These are phyloP conservation scores for Ogataea ramenticola DNA, from an alignment of 805 yeast species.

Conservation along the genomic window DNA sequence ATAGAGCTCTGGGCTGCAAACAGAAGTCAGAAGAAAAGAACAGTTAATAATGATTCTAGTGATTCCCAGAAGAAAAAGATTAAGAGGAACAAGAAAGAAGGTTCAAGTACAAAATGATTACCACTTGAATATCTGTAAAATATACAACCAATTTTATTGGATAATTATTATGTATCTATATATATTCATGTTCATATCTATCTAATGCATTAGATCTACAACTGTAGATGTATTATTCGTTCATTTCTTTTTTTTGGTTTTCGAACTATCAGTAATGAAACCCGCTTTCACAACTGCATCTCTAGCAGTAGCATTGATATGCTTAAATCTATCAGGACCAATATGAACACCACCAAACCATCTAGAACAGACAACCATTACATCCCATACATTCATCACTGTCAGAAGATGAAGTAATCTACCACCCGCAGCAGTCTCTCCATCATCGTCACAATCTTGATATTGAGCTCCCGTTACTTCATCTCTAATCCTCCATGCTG, in stretches of 20 bases:
- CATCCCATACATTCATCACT: slow-evolving; percentile 72
- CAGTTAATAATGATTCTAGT: background rate
- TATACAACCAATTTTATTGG: too few relatives aligned
- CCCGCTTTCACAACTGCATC: slow-evolving; percentile 71
- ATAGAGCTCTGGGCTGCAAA: slow-evolving; percentile 7
- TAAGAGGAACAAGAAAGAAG: background rate
- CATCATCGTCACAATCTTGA: slow-evolving; percentile 95
- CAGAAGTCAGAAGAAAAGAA: slow-evolving; percentile 1
- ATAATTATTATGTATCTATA: background rate
- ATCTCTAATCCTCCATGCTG: slow-evolving; percentile 74
- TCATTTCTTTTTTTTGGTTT: slow-evolving; percentile 21
- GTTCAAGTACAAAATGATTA: background rate
- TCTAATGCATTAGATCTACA: background rate
- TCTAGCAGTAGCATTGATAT: slow-evolving; percentile 82
- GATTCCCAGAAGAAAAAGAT: background rate
- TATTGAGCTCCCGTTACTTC: slow-evolving; percentile 42
- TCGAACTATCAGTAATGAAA: slow-evolving; percentile 25
- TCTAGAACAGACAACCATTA: slow-evolving; percentile 77
- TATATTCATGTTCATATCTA: background rate
- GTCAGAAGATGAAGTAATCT: slow-evolving; percentile 72
- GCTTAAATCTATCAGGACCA: slow-evolving; percentile 93
- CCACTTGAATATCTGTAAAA: too few relatives aligned
- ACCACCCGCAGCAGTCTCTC: slow-evolving; percentile 94
- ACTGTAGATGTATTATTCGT: slow-evolving; percentile 1
- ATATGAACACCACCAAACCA: slow-evolving; percentile 92